Conservation (phyloP, 768 basidiomycete species). For the Suillus spraguei region DNA sequence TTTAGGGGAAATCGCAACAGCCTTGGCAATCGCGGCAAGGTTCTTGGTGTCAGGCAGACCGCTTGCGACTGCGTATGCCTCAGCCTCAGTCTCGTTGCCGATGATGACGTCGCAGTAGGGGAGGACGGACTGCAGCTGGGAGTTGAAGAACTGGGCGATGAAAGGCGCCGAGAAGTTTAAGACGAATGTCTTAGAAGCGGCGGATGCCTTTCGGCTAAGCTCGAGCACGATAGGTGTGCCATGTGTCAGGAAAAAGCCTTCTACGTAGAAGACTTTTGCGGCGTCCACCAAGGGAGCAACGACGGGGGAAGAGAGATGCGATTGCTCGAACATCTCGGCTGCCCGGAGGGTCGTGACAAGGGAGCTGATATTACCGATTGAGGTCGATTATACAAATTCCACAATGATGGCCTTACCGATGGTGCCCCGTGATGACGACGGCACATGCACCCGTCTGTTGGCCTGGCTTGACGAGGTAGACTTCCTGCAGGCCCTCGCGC, state of each 20-base stretch:
- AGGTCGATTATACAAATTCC: not conserved
- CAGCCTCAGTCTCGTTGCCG: conserved; percentile 96
- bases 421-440: conserved; percentile 90
- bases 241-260: conserved; percentile 97
- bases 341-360: conserved; percentile 89
- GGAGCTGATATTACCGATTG: conserved; percentile 52
- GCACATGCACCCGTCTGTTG: conserved; percentile 96
- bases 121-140: conserved; percentile 78
- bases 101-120: conserved; percentile 89
- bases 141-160: conserved; percentile 91
- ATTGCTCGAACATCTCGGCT: conserved; percentile 86
- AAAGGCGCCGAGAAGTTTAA: conserved; percentile 98
- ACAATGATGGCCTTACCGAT: conserved; percentile 60
- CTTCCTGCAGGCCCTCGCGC: conserved; percentile 86
- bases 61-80: conserved; percentile 76
- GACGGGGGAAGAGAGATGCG: conserved; percentile 74
- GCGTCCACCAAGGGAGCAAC: conserved; percentile 77
- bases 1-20: conserved; percentile 78
- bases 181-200: conserved; percentile 81
- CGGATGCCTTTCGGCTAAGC: conserved; percentile 77
- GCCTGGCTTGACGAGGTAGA: conserved; percentile 86
- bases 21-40: conserved; percentile 66
- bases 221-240: conserved; percentile 72
- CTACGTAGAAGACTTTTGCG: conserved; percentile 91
- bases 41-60: conserved; percentile 69